Evolutionary conservation across 78 protist species (phyloP).

Genomic region (Bigelowiella natans): DNA sequence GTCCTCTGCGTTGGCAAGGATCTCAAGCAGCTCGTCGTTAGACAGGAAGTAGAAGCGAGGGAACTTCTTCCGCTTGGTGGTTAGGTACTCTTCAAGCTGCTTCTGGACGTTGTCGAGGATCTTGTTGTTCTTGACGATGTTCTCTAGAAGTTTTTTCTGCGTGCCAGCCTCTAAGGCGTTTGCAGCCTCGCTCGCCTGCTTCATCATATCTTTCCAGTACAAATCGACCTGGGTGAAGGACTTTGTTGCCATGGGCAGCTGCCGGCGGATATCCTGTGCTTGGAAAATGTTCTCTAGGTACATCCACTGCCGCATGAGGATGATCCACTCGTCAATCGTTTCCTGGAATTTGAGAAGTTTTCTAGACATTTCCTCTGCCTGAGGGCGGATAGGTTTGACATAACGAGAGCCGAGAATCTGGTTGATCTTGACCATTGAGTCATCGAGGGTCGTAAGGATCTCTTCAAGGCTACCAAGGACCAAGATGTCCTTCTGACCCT

Average conservation of each 20-base stretch:
- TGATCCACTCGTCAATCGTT: not conserved
- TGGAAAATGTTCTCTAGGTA: not conserved
- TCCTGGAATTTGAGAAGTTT: not conserved
- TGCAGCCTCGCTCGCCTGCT: not conserved
- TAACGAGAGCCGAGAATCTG: not conserved
- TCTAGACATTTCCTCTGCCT: not conserved
- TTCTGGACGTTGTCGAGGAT: conserved; percentile 39
- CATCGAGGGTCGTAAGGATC: not conserved
- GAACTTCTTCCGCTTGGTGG: conserved; percentile 63
- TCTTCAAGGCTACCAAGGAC: not conserved
- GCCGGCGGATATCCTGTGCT: not conserved
- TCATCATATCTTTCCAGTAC: not conserved
- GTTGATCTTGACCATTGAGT: not conserved
- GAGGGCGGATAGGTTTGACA: not conserved
- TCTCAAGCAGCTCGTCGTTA: conserved; percentile 72
- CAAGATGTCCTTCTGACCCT: not conserved
- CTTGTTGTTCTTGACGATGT: not conserved
- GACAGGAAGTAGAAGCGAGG: conserved; percentile 87
- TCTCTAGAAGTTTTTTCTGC: not conserved
- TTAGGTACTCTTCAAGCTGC: conserved; percentile 61
- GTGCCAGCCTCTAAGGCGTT: not conserved
- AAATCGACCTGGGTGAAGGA: not conserved
- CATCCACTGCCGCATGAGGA: not conserved
- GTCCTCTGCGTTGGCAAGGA: conserved; percentile 52
- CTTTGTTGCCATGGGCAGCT: not conserved